Percentiles rank a stretch among this genome's conserved stretches.
Conservation (phyloP, 352 stramenopile species). For the Blastocystis sp. region DNA sequence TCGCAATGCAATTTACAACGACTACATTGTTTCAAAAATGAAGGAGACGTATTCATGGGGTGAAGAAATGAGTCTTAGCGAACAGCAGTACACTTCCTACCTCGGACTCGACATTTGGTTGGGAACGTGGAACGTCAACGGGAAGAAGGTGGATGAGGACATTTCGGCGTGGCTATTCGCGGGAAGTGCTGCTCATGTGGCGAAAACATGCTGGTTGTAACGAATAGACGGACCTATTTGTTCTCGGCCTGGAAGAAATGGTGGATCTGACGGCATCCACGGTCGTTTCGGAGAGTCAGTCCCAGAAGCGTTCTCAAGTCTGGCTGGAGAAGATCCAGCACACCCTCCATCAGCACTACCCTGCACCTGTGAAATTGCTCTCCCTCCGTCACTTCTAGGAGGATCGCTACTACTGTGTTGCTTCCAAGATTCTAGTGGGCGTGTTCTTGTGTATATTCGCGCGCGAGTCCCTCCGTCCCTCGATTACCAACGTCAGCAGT, state of each 20-base stretch:
- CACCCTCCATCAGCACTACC: constrained; percentile 81
- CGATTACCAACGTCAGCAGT: constrained; percentile 70
- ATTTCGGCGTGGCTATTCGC: constrained; percentile 78
- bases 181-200: constrained; percentile 52
- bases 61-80: constrained; percentile 4
- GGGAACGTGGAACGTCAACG: constrained; percentile 99
- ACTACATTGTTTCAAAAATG: constrained; percentile 51
- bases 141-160: constrained; percentile 87
- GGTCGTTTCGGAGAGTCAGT: constrained; percentile 93
- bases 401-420: constrained; percentile 77
- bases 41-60: background rate
- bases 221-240: constrained; percentile 77
- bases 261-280: constrained; percentile 99
- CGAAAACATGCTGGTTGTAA: constrained; percentile 67
- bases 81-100: constrained; percentile 53
- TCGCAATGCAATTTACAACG: constrained; percentile 38
- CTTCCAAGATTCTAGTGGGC: constrained; percentile 90
- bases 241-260: constrained; percentile 95
- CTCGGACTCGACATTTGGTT: constrained; percentile 75
- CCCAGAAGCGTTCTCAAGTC: constrained; percentile 81
- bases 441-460: constrained; percentile 94
- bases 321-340: constrained; percentile 85
- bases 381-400: constrained; percentile 28
- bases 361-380: constrained; percentile 2
- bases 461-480: constrained; percentile 72